Percentiles rank a stretch among this genome's conserved stretches.
These are phyloP conservation scores for Fraxinus nigra DNA, from an alignment of 305 asterid genomes.

Conservation along the genomic window DNA sequence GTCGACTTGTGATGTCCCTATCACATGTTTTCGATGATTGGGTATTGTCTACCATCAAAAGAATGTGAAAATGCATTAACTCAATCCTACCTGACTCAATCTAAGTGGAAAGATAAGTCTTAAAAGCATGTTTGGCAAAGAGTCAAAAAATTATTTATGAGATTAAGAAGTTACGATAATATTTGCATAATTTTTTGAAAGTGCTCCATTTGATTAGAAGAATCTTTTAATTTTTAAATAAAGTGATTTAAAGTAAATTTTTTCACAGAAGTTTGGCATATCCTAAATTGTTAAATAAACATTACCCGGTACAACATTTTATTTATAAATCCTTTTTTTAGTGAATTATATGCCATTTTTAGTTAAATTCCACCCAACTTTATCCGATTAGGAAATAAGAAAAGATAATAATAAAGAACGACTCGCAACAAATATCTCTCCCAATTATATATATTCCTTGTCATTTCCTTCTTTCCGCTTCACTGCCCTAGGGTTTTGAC, in stretches of 20 bases:
- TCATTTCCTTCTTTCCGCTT: background rate
- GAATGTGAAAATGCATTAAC: background rate
- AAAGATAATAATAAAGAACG: background rate
- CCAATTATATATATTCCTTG: background rate
- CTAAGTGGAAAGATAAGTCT: background rate
- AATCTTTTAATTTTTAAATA: background rate
- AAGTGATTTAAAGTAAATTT: background rate
- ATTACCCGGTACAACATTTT: background rate
- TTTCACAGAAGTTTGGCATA: background rate
- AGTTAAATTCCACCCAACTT: background rate
- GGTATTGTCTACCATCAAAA: background rate
- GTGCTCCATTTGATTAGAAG: background rate
- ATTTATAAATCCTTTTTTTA: background rate
- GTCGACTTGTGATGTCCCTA: background rate
- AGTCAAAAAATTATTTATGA: no score
- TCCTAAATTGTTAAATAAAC: background rate
- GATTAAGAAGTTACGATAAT: background rate
- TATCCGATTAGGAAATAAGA: background rate
- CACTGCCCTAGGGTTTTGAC: conserved; percentile 36
- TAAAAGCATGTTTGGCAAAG: background rate
- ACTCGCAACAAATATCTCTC: background rate
- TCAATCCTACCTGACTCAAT: background rate
- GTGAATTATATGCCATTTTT: background rate
- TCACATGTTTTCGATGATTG: background rate
- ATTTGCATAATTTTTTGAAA: background rate